Evolutionary conservation across 2,329 filamentous ascomycete genomes (phyloP).

Genomic region (Sclerotinia spermophila): DNA sequence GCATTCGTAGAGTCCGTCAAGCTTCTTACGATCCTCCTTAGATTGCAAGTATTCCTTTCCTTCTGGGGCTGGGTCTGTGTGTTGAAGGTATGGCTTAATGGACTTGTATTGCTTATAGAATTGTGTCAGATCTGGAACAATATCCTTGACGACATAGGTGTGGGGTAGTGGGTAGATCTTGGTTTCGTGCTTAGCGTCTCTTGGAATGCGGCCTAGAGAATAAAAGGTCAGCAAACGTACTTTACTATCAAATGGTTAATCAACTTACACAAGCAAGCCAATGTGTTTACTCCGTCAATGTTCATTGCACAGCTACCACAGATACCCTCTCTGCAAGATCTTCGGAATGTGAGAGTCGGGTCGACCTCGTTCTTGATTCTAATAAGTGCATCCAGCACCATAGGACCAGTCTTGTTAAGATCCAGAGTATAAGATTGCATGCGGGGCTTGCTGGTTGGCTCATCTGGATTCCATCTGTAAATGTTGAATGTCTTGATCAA

Average conservation of each 20-base stretch:
- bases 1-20: slow-evolving; percentile 98
- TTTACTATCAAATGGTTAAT: neutral
- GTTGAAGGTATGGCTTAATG: slow-evolving; percentile 97
- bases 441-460: slow-evolving; percentile 83
- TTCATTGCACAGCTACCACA: slow-evolving; percentile 99
- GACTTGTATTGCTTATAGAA: slow-evolving; percentile 99
- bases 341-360: slow-evolving; percentile 90
- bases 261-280: slow-evolving; percentile 90
- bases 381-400: slow-evolving; percentile 96
- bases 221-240: slow-evolving; percentile 32
- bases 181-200: slow-evolving; percentile 72
- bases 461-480: slow-evolving; percentile 98
- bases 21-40: slow-evolving; percentile 85
- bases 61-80: slow-evolving; percentile 77
- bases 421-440: slow-evolving; percentile 97
- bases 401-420: slow-evolving; percentile 97
- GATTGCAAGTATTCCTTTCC: slow-evolving; percentile 90
- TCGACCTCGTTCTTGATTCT: slow-evolving; percentile 99
- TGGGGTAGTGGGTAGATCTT: slow-evolving; percentile 98
- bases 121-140: slow-evolving; percentile 94
- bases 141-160: slow-evolving; percentile 98
- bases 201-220: slow-evolving; percentile 79
- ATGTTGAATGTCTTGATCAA: slow-evolving; percentile 93
- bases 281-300: slow-evolving; percentile 97
- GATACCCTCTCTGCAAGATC: slow-evolving; percentile 96